phyloP scores from a whole-genome alignment of 1,284 basidiomycete species.

The Rhodotorula glutinis region DNA sequence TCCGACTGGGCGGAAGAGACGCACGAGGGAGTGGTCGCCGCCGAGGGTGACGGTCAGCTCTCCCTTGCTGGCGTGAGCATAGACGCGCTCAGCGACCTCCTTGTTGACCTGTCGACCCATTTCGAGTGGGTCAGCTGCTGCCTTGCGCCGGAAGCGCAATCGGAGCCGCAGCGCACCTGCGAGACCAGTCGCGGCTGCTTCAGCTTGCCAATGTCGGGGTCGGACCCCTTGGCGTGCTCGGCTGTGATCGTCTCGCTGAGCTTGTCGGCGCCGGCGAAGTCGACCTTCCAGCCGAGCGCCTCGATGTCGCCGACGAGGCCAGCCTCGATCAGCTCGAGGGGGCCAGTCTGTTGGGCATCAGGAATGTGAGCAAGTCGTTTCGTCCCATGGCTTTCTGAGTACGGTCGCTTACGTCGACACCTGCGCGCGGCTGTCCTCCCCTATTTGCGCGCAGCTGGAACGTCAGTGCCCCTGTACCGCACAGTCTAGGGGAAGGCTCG shows the following conservation, averaged over 20 bases:
- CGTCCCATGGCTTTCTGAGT: neutral
- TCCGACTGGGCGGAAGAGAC: conserved; percentile 43
- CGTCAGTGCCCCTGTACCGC: no score
- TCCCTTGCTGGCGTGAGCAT: conserved; percentile 69
- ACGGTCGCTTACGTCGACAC: conserved; percentile 65
- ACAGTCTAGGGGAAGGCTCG: no score
- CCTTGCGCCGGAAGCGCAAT: no score
- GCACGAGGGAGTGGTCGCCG: conserved; percentile 87
- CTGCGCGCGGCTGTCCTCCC: conserved; percentile 62
- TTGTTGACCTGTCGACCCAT: conserved; percentile 61
- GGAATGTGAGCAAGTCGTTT: neutral
- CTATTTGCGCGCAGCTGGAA: conserved; percentile 29
- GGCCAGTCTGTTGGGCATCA: conserved; percentile 54
- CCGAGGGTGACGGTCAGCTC: conserved; percentile 88
- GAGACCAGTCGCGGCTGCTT: conserved; percentile 83
- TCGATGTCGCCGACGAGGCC: conserved; percentile 74
- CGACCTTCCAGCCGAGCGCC: conserved; percentile 79
- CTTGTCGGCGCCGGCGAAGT: conserved; percentile 82
- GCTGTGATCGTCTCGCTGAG: conserved; percentile 58
- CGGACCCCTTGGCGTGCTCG: conserved; percentile 43
- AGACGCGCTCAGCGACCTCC: conserved; percentile 73
- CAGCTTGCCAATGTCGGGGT: conserved; percentile 79
- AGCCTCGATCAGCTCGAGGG: conserved; percentile 78
- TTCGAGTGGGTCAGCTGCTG: neutral
- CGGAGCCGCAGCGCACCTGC: no score